Base-by-base conservation (phyloP, 176 grass and related monocot species). In the Alopecurus myosuroides region DNA sequence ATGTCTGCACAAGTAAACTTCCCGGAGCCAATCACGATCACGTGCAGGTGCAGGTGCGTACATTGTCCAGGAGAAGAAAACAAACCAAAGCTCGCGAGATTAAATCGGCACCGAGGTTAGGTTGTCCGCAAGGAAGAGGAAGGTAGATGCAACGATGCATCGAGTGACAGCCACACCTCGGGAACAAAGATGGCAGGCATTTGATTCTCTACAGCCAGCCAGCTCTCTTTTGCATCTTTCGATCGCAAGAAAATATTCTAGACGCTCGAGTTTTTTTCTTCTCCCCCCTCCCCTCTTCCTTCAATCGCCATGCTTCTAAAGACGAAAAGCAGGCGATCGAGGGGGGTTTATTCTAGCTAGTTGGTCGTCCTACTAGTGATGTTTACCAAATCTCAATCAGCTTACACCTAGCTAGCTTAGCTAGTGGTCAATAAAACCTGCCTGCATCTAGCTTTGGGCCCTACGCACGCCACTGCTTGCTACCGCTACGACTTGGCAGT, bases 141-240 rank as follows among this genome's bases (percentile, higher is more conserved):
- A 90, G 85, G 81, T 70, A 76, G 85, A 90, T 80, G 74, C 88
- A 83, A 42, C 78, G 44, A 11, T 33, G 78, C 72, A 63, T 86
- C 83, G 36, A 63, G 35, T 80, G 84, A 83, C 84, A 87, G 44
- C n/a, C 81, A 81, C 81, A 81, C 76, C 80, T 91, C 51, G 85
- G 81, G 85, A 87, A 87, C 85, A 87, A 91, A 81, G 85, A 91
- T 77, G 76, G 69, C 81, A 84, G 76, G 81, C 69, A 80, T 81
- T 87, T 76, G 89, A 84, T 91, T 87, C 85, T 84, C 61, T 80
- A 76, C 61, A 76, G 37, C 83, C 28, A 35, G 22, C 64, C 42
- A 42, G 25, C 69, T 70, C 78, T 70, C 81, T 87, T 77, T 70
- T 87, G 81, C 85, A 76, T 91, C 80, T 87, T 87, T 80, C 83